Conservation (phyloP, 306 rosid genomes). For the Echinosophora koreensis region DNA sequence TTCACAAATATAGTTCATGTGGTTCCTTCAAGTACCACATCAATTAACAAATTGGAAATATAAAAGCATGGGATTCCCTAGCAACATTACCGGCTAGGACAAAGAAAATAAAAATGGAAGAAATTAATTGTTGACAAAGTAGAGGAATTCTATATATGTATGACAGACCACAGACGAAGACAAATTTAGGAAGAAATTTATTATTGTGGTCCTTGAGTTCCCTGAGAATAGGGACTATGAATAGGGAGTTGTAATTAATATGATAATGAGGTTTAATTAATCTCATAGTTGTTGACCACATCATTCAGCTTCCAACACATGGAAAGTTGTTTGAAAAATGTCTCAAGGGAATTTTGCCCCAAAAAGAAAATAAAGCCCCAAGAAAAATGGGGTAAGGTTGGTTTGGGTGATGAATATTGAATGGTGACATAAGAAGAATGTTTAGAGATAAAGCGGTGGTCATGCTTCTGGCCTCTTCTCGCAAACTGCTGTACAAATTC, state of each 20-base stretch:
- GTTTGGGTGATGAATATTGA: too few relatives aligned
- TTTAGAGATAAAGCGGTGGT: not conserved
- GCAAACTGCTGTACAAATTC: slow-evolving; percentile 11
- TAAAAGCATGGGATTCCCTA: slow-evolving; percentile 4
- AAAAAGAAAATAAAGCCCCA: too few relatives aligned
- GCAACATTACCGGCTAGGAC: not conserved
- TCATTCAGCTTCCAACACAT: slow-evolving; percentile 22
- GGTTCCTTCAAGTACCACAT: slow-evolving; percentile 8
- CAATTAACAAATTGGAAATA: not conserved
- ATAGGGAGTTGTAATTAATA: not conserved
- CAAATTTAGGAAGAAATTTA: slow-evolving; percentile 3
- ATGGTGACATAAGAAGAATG: too few relatives aligned
- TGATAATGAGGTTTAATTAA: slow-evolving; percentile 7
- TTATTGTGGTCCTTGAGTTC: slow-evolving; percentile 17
- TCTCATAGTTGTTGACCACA: not conserved
- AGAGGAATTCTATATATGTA: not conserved
- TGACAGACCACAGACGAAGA: not conserved
- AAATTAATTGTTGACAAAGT: not conserved
- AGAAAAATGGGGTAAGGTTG: too few relatives aligned
- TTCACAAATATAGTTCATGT: slow-evolving; percentile 9
- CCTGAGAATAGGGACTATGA: not conserved
- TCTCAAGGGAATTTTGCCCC: too few relatives aligned
- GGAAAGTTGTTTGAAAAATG: not conserved
- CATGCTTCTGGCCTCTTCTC: not conserved
- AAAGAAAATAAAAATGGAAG: not conserved